phyloP scores from a whole-genome alignment of 352 stramenopile species.

The Phytophthora rubi region DNA sequence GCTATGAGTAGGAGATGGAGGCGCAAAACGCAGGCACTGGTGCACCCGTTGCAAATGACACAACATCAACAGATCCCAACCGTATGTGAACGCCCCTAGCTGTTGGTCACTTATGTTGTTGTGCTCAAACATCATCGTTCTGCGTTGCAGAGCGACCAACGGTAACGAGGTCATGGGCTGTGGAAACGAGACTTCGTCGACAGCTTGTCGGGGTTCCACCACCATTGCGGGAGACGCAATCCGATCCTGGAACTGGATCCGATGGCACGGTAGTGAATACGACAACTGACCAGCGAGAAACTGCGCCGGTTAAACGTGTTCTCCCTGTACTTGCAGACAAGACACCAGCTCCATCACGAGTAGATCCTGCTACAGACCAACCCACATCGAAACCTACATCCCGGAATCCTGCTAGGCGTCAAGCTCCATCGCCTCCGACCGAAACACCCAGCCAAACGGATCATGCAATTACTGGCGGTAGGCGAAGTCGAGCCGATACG shows the following conservation, averaged over 20 bases:
- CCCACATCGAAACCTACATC: not conserved
- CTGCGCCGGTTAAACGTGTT: constrained; percentile 6
- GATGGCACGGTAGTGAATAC: not conserved
- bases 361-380: constrained; percentile 1
- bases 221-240: constrained; percentile 38
- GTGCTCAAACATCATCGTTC: not conserved
- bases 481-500: constrained; percentile 14
- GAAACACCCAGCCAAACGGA: constrained; percentile 19
- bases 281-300: not conserved
- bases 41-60: not conserved
- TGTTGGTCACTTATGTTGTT: not conserved
- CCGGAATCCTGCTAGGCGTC: constrained; percentile 1
- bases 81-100: constrained; percentile 9
- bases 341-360: not conserved
- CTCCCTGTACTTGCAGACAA: constrained; percentile 18
- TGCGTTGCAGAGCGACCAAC: constrained; percentile 21
- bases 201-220: constrained; percentile 51
- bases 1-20: constrained; percentile 63
- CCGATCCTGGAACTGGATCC: not conserved
- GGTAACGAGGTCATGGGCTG: constrained; percentile 59
- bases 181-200: constrained; percentile 56
- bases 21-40: constrained; percentile 55
- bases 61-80: not conserved
- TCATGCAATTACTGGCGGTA: constrained; percentile 11
- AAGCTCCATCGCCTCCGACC: constrained; percentile 14